Base-by-base conservation (phyloP, 2,329 filamentous ascomycete species). In the Fusarium abutilonis region DNA sequence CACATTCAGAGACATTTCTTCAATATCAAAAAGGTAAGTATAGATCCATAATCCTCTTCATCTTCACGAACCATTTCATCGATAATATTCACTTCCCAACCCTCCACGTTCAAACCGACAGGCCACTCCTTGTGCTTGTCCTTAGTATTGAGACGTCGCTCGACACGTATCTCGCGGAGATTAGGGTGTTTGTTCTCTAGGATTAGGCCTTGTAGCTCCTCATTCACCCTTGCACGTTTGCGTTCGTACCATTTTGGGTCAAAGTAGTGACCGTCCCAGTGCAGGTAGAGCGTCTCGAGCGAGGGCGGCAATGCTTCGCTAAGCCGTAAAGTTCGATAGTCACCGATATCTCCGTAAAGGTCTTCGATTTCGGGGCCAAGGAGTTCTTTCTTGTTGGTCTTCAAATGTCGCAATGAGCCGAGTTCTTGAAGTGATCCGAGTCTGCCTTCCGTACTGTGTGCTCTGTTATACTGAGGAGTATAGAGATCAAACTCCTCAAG, bases 361-460 rank as follows among this genome's bases (percentile, higher is more conserved):
- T 13, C 13, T 28, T 35, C 9, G 15, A 3, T 5, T 19, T 10
- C 5, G 11, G 3, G 2, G 4, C 41, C 52, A 7, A 59, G 7
- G 15, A 65, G 31, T 2, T 41, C 17, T 1, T 13, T 17, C 19
- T 28, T 29, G 2, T 29, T 32, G 9, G 46, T 6, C 8, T n/a
- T 46, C 2, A 67, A 40, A 17, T 52, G 36, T 26, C 15, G 23
- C 1, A 62, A 36, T 2, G n/a, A 53, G 4, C 0, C 42, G 6
- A 67, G 35, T 2, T 42, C 23, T 26, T 4, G 21, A 6, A 67
- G 60, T 6, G 50, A 53, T 4, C 49, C 50, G 3, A 66, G 8
- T 5, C 9, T 31, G 7, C 52, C 63, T 0, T 41, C 35, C 0
- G 23, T n/a, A 4, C 10, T 0, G 21, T 31, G 14, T 2, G 2